These are phyloP conservation scores for Dictyostelium capitatum DNA, from an alignment of 78 protist genomes.

Conservation along the genomic window DNA sequence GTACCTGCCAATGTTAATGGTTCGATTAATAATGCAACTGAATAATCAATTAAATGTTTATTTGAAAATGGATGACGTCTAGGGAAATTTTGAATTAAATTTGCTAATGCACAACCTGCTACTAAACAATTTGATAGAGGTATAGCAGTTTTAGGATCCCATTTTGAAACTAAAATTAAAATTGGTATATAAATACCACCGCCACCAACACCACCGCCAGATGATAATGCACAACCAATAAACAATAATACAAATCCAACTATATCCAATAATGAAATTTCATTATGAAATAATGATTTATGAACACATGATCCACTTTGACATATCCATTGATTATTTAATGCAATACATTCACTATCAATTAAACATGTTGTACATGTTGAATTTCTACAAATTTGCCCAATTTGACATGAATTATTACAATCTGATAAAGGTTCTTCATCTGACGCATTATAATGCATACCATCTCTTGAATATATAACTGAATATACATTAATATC, in stretches of 20 bases:
- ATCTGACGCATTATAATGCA: not conserved
- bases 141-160: slow-evolving; percentile 63
- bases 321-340: slow-evolving; percentile 41
- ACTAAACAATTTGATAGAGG: slow-evolving; percentile 79
- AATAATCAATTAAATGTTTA: slow-evolving; percentile 62
- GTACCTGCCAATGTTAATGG: slow-evolving; percentile 77
- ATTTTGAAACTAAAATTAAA: slow-evolving; percentile 35
- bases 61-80: slow-evolving; percentile 69
- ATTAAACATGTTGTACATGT: slow-evolving; percentile 29
- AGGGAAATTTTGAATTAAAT: slow-evolving; percentile 76
- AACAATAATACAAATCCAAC: slow-evolving; percentile 39
- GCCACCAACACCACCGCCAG: slow-evolving; percentile 83
- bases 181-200: slow-evolving; percentile 82
- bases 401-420: slow-evolving; percentile 30
- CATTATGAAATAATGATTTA: slow-evolving; percentile 53
- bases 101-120: slow-evolving; percentile 78
- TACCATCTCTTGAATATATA: not conserved
- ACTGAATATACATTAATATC: too few species aligned
- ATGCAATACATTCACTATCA: slow-evolving; percentile 4
- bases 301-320: slow-evolving; percentile 22
- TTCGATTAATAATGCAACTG: slow-evolving; percentile 60
- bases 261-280: slow-evolving; percentile 21
- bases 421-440: slow-evolving; percentile 13
- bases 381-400: slow-evolving; percentile 36
- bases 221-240: slow-evolving; percentile 66